phyloP scores from a whole-genome alignment of 108 stramenopile genomes.

The Skeletonema menzelii region DNA sequence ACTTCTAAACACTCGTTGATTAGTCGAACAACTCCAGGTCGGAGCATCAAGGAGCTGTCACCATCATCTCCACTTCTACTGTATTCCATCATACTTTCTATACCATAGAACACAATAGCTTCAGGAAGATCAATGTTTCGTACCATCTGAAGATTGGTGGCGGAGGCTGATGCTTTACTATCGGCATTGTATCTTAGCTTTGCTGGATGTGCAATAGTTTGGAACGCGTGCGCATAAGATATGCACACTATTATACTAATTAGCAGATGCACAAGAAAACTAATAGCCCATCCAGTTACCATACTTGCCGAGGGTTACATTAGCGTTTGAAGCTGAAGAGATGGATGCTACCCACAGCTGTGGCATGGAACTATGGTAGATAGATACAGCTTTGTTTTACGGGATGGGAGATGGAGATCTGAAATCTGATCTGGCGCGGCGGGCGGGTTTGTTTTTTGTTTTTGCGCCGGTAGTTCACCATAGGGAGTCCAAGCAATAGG shows the following conservation, averaged over 20 bases:
- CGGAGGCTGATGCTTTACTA: neutral
- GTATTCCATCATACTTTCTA: slow-evolving; percentile 47
- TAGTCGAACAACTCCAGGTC: slow-evolving; percentile 50
- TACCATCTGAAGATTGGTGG: slow-evolving; percentile 53
- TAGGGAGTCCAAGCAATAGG: neutral
- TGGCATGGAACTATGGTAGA: too few species aligned
- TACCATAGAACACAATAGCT: slow-evolving; percentile 70
- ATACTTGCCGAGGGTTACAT: too few species aligned
- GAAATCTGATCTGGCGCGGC: too few species aligned
- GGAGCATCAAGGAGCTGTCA: slow-evolving; percentile 10
- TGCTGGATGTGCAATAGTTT: neutral
- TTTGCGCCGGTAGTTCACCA: neutral
- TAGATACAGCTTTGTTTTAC: too few species aligned
- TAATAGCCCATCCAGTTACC: too few species aligned
- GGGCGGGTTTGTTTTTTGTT: too few species aligned
- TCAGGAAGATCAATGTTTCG: slow-evolving; percentile 82
- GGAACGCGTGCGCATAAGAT: neutral
- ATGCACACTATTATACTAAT: neutral
- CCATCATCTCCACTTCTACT: neutral
- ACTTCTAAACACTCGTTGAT: slow-evolving; percentile 71
- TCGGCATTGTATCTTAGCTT: neutral
- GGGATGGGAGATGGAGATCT: too few species aligned
- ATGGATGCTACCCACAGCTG: too few species aligned
- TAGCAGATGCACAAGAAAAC: neutral
- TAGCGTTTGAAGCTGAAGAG: too few species aligned